Conservation (phyloP, 192 early-diverging fungal genomes). For the Martensiomyces pterosporus region DNA sequence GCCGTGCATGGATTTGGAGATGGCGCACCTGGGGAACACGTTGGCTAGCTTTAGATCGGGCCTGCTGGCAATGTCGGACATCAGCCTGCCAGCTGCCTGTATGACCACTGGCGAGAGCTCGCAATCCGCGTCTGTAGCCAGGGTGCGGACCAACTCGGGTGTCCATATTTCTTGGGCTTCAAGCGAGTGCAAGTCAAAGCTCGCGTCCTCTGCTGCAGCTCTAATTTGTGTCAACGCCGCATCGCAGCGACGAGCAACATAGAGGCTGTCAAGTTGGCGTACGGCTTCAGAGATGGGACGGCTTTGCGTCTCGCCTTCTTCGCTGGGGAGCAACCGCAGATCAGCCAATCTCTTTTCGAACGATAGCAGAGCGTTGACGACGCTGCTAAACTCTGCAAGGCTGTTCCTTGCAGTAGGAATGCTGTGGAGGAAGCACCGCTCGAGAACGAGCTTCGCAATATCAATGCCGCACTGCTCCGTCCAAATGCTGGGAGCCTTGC, state of each 20-base stretch:
- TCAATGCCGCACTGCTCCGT: conserved; percentile 4
- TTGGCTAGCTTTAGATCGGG: too few species aligned
- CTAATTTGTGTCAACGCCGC: conserved; percentile 11
- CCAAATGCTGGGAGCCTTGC: neutral
- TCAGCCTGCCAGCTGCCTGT: neutral
- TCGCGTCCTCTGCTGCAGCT: conserved; percentile 11
- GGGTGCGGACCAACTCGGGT: conserved; percentile 9
- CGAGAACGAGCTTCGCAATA: conserved; percentile 14
- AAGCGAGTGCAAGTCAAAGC: conserved; percentile 9
- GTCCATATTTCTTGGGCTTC: conserved; percentile 21
- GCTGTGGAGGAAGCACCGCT: conserved; percentile 20
- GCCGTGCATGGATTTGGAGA: conserved; percentile 10
- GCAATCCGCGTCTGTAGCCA: neutral
- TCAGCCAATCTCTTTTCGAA: conserved; percentile 19
- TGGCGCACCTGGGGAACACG: conserved; percentile 14
- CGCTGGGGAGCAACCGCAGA: neutral
- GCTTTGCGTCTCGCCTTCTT: neutral
- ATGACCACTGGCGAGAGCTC: neutral
- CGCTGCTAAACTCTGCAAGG: conserved; percentile 5
- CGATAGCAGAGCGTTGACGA: conserved; percentile 7
- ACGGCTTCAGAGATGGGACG: conserved; percentile 16
- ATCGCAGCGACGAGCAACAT: conserved; percentile 14
- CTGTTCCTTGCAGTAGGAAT: conserved; percentile 15
- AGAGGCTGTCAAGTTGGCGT: conserved; percentile 16
- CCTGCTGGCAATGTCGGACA: too few species aligned